phyloP scores from a whole-genome alignment of 805 yeast species.

The Peterozyma xylosa region DNA sequence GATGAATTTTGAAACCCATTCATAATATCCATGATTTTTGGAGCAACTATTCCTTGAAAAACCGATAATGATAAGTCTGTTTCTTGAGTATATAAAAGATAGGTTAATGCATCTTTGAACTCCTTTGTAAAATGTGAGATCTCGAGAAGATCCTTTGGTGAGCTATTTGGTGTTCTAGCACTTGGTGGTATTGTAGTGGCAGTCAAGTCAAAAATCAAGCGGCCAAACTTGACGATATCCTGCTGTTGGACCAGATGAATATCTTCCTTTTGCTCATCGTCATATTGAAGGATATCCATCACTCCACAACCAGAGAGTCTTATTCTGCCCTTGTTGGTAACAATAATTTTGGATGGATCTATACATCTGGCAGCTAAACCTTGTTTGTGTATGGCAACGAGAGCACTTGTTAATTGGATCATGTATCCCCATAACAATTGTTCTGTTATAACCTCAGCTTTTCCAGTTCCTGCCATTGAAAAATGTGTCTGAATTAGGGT shows the following conservation, averaged over 20 bases:
- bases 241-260: slow-evolving; percentile 31
- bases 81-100: slow-evolving; percentile 17
- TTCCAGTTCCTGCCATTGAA: slow-evolving; percentile 25
- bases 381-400: slow-evolving; percentile 57
- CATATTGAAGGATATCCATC: slow-evolving; percentile 47
- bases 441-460: slow-evolving; percentile 50
- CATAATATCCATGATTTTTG: slow-evolving; percentile 36
- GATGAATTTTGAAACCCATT: slow-evolving; percentile 43
- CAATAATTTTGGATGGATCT: slow-evolving; percentile 61
- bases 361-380: slow-evolving; percentile 57
- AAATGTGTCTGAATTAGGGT: slow-evolving; percentile 68
- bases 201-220: slow-evolving; percentile 49
- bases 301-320: slow-evolving; percentile 68
- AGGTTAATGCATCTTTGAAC: slow-evolving; percentile 35
- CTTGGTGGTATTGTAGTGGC: slow-evolving; percentile 19
- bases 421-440: slow-evolving; percentile 68
- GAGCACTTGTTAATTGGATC: slow-evolving; percentile 66
- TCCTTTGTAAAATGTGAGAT: slow-evolving; percentile 32
- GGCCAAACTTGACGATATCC: slow-evolving; percentile 58
- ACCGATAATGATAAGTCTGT: slow-evolving; percentile 15
- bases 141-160: slow-evolving; percentile 16
- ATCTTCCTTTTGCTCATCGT: slow-evolving; percentile 14
- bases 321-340: slow-evolving; percentile 65
- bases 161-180: slow-evolving; percentile 10
- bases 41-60: slow-evolving; percentile 31